Evolutionary conservation across 1,284 basidiomycete genomes (phyloP), one percentile per base, ranked within the genome.

Genomic region (Microbotryum scabiosae): DNA sequence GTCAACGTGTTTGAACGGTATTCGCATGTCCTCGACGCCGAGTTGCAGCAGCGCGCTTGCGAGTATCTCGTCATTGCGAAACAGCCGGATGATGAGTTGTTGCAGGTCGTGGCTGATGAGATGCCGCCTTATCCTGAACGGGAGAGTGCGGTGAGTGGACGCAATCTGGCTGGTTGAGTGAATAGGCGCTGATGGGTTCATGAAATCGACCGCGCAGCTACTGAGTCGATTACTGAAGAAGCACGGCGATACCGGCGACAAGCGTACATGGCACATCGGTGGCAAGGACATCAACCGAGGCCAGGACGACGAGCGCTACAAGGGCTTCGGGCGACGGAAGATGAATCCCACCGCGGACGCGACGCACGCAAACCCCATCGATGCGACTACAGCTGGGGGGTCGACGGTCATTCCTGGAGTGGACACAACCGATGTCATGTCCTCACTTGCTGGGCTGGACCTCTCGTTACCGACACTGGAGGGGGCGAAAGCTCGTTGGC

Each of bases 71-170:
- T 88, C 0, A 80, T 97, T 20, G 86, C 91, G 9, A 81, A 88
- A 25, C 78, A 85, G 30, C 90, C 93, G 49, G 86, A 91, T 48
- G 92, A 97, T 72, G 92, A 93, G 70, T 80, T 97, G 47, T 78
- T 99, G 57, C 89, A 93, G 73, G 88, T 88, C 60, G 85, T 98
- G 16, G 97, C 93, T 76, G 96, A 97, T 74, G 96, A 98, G 77
- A 98, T 99, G 86, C 96, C 96, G 7, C 90, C 94, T 1, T 99
- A 97, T 81, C 90, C 93, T 2, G 88, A 96, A 60, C 85, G 93
- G 55, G 88, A 91, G 68, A 97, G 90, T 62, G 86, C 93, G 8
- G 80, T 98, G 20, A 43, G 59, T 60, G 25, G 2, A 12, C 23
- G 30, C 36, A 26, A 28, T 30, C n/a, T 36, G 26, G 8, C 3